Evolutionary conservation across 1,284 basidiomycete genomes (phyloP).

Genomic region (Puccinia horiana): DNA sequence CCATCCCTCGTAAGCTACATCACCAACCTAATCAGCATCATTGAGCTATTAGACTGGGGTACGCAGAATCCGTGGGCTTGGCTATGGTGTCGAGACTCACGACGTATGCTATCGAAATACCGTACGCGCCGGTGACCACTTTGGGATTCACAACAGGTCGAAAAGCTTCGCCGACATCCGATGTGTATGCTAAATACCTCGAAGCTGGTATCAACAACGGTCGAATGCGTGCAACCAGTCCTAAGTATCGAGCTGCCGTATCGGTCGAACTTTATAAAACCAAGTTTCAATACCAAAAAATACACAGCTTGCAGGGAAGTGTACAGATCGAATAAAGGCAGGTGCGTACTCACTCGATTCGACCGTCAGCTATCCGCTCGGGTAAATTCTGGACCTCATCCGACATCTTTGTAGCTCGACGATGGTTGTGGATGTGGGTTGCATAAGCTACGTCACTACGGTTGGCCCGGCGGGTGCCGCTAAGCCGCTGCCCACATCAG

Average conservation of each 20-base stretch:
- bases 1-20: constrained; percentile 35
- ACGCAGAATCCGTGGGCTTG: not conserved
- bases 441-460: no score
- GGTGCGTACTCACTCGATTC: constrained; percentile 24
- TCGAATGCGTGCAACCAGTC: constrained; percentile 28
- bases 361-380: constrained; percentile 16
- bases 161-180: constrained; percentile 58
- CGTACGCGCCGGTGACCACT: constrained; percentile 56
- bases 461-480: no score
- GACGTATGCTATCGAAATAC: constrained; percentile 57
- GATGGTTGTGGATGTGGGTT: no score
- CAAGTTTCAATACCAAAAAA: not conserved
- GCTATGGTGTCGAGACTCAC: constrained; percentile 15
- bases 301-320: no score
- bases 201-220: constrained; percentile 21
- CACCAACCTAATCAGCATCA: not conserved
- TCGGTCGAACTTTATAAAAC: not conserved
- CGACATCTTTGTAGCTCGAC: not conserved
- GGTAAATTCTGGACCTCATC: not conserved
- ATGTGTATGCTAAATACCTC: constrained; percentile 54
- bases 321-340: not conserved
- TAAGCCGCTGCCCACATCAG: no score
- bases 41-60: not conserved
- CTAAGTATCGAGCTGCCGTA: constrained; percentile 24
- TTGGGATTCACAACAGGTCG: constrained; percentile 56